phyloP scores from a whole-genome alignment of 2,329 filamentous ascomycete genomes.

The Camillea tinctor region DNA sequence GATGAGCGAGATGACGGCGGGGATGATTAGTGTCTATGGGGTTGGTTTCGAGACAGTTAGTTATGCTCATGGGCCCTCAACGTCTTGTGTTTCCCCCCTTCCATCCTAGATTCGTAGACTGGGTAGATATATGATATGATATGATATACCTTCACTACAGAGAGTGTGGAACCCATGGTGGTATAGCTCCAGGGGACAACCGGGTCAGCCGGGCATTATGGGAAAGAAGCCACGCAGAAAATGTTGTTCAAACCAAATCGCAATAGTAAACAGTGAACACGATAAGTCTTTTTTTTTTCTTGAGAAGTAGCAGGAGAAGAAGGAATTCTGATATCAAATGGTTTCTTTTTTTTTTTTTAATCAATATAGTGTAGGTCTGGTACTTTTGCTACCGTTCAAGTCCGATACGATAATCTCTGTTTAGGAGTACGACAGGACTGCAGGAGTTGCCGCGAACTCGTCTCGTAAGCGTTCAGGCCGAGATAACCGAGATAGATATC shows the following conservation, averaged over 20 bases:
- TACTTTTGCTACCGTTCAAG: neutral
- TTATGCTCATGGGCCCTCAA: neutral
- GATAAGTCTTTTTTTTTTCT: neutral
- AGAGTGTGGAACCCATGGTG: conserved; percentile 37
- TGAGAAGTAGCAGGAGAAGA: too few relatives aligned
- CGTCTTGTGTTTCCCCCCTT: neutral
- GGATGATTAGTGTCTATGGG: conserved; percentile 67
- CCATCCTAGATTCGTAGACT: neutral
- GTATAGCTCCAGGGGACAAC: neutral
- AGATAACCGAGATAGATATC: neutral
- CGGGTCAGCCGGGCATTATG: neutral
- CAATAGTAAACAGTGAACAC: neutral
- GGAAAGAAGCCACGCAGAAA: neutral
- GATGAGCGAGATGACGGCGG: conserved; percentile 67
- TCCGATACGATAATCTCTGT: neutral
- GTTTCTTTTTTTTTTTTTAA: neutral
- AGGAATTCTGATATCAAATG: neutral
- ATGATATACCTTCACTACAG: conserved; percentile 38
- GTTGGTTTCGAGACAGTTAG: conserved; percentile 10
- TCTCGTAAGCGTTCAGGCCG: neutral
- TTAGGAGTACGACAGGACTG: neutral
- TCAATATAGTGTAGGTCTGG: too few relatives aligned
- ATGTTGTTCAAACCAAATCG: neutral
- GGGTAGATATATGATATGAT: neutral
- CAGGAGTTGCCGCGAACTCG: neutral